Percentiles rank a stretch among this genome's conserved stretches.
These are phyloP conservation scores for Cladophialophora yegresii DNA, from an alignment of 2,329 filamentous ascomycete species.

Conservation along the genomic window DNA sequence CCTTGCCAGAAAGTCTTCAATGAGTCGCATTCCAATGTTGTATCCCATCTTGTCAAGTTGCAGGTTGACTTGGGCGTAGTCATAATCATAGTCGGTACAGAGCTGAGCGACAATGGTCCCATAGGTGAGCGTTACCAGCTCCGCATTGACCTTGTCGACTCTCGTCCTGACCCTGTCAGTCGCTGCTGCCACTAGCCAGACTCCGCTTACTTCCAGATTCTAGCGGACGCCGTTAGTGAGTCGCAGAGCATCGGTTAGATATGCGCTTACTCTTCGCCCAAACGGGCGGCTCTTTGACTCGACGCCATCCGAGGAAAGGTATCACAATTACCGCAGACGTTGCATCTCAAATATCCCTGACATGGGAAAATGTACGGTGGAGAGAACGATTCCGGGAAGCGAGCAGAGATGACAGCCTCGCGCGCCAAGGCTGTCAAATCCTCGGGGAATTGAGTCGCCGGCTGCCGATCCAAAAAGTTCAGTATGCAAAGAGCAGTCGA, in stretches of 20 bases:
- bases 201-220: constrained; percentile 84
- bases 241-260: neutral
- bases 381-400: neutral
- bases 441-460: constrained; percentile 13
- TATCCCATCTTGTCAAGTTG: constrained; percentile 99
- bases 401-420: neutral
- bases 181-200: neutral
- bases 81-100: constrained; percentile 91
- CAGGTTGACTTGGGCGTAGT: constrained; percentile 95
- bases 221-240: constrained; percentile 44
- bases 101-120: constrained; percentile 95
- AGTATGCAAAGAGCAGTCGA: neutral
- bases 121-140: constrained; percentile 95
- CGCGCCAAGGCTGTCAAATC: constrained; percentile 5
- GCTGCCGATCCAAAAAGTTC: constrained; percentile 16
- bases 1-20: constrained; percentile 97
- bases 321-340: neutral
- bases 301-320: constrained; percentile 28
- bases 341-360: constrained; percentile 14
- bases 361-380: neutral
- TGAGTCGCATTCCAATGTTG: constrained; percentile 92
- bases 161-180: constrained; percentile 65
- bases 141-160: constrained; percentile 96
- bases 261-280: constrained; percentile 72
- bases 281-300: constrained; percentile 64